These are phyloP conservation scores for Nymphaea colorata DNA, from an alignment of 164 flowering plant species.

Conservation along the genomic window DNA sequence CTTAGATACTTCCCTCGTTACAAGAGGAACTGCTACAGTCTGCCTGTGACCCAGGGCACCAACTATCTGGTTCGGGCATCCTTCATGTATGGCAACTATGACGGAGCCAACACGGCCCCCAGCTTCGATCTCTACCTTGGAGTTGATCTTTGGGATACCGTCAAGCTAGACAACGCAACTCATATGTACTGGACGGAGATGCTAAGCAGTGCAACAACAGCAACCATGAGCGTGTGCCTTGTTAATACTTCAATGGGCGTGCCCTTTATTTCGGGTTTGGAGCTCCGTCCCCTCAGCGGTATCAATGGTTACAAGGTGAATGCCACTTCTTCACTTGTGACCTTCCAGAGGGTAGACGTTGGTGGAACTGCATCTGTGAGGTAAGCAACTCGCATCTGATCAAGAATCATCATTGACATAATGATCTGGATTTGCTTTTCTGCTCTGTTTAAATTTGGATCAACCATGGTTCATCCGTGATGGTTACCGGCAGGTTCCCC, in stretches of 20 bases:
- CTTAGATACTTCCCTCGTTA: not conserved
- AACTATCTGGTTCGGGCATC: constrained; percentile 1
- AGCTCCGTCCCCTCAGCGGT: constrained; percentile 13
- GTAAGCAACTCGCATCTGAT: too few species aligned
- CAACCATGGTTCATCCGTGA: too few species aligned
- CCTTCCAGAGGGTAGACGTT: too few species aligned
- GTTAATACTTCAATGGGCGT: constrained; percentile 21
- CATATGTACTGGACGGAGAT: constrained; percentile 13
- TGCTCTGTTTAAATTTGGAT: too few species aligned
- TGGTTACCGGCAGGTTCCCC: too few species aligned
- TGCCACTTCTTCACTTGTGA: too few species aligned
- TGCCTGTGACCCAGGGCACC: not conserved
- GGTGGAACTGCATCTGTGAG: too few species aligned
- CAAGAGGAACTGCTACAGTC: constrained; percentile 1
- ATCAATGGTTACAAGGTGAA: too few species aligned
- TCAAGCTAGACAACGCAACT: constrained; percentile 9
- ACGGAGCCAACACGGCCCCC: constrained; percentile 10
- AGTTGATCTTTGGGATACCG: constrained; percentile 19
- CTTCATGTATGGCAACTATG: constrained; percentile 12
- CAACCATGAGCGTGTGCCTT: constrained; percentile 24
- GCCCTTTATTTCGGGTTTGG: constrained; percentile 36
- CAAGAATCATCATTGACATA: too few species aligned
- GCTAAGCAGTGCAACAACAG: constrained; percentile 5
- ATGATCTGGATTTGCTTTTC: too few species aligned
- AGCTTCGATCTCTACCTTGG: constrained; percentile 30